phyloP scores from a whole-genome alignment of 306 rosid species.

The Malus asiatica region DNA sequence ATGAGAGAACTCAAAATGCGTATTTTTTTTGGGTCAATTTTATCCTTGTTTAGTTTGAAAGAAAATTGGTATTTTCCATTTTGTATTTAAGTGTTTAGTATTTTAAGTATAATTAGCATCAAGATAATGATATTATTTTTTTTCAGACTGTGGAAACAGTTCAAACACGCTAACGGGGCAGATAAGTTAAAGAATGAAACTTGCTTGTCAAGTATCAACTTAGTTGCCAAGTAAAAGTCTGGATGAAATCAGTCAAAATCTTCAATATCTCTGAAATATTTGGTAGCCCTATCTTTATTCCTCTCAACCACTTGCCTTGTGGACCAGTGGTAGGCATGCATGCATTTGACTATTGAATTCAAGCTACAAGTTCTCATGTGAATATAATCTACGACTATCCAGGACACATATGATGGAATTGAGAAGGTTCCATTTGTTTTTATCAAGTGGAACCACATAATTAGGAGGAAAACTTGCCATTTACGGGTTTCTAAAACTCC shows the following conservation, averaged over 20 bases:
- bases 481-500: no score
- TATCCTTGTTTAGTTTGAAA: neutral
- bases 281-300: neutral
- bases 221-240: neutral
- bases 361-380: neutral
- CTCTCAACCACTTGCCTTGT: neutral
- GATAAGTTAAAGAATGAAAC: neutral
- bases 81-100: no score
- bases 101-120: no score
- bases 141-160: neutral
- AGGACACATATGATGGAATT: neutral
- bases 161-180: neutral
- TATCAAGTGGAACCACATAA: neutral
- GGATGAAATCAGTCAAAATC: conserved; percentile 5
- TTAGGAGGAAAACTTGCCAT: neutral
- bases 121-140: neutral
- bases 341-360: neutral
- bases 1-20: neutral
- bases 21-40: neutral
- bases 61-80: neutral
- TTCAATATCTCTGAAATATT: neutral
- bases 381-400: neutral
- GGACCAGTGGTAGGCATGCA: neutral
- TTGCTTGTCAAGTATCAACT: neutral
- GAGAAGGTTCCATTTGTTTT: neutral